Percentiles rank a stretch among this genome's conserved stretches.
These are phyloP conservation scores for Ambrosia artemisiifolia DNA, from an alignment of 129 eudicot species.

Conservation along the genomic window DNA sequence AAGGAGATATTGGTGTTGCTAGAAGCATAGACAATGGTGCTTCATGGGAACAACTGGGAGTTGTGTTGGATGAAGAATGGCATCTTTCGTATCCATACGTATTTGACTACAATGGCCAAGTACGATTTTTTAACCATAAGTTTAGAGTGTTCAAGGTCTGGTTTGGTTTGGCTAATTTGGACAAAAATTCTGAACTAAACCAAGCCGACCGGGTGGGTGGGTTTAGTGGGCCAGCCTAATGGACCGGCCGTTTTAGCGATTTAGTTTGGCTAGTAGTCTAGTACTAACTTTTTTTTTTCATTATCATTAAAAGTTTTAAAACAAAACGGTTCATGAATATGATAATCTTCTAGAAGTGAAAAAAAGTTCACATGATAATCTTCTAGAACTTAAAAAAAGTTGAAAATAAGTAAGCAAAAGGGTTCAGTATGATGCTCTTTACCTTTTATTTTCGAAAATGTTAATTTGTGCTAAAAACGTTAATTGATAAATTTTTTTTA, in stretches of 20 bases:
- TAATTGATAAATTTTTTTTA: too few relatives aligned
- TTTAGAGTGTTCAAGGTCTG: not conserved
- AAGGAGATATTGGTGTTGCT: constrained; percentile 95
- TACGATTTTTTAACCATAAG: constrained; percentile 23
- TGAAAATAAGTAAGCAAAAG: too few relatives aligned
- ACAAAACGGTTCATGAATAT: too few relatives aligned
- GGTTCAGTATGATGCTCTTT: too few relatives aligned
- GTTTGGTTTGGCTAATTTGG: not conserved
- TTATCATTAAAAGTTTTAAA: too few relatives aligned
- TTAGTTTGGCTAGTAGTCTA: too few relatives aligned
- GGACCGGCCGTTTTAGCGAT: too few relatives aligned
- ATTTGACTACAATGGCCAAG: constrained; percentile 64
- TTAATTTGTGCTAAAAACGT: not conserved
- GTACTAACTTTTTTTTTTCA: too few relatives aligned
- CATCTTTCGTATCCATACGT: constrained; percentile 92
- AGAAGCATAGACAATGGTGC: constrained; percentile 77
- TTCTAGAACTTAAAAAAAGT: too few relatives aligned
- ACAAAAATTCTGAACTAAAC: not conserved
- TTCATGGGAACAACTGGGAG: constrained; percentile 82
- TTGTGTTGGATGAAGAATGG: constrained; percentile 92
- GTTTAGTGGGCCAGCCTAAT: too few relatives aligned
- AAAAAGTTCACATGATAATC: too few relatives aligned
- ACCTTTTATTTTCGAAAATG: not conserved
- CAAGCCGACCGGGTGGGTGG: not conserved
- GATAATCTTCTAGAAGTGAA: too few relatives aligned